A percentile compares a stretch with the other conserved stretches of the same genome.
Conservation (phyloP, 805 yeast species). For the Scheffersomyces ergatensis region DNA sequence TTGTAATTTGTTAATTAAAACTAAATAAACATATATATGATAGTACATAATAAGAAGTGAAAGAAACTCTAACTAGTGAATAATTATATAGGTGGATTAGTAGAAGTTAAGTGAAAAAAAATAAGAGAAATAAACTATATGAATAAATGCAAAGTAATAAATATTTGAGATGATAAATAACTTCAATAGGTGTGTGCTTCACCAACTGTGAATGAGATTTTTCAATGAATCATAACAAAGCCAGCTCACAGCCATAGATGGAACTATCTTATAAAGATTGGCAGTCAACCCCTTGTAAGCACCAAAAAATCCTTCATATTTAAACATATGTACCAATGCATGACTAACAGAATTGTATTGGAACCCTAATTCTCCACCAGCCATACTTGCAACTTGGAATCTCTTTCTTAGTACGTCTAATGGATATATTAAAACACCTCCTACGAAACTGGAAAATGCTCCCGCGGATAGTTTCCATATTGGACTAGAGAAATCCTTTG, state of each 20-base stretch:
- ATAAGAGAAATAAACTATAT: too few species aligned
- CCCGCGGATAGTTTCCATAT: slow-evolving; percentile 69
- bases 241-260: slow-evolving; percentile 97
- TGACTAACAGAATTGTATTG: slow-evolving; percentile 72
- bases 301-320: slow-evolving; percentile 70
- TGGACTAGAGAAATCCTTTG: slow-evolving; percentile 41
- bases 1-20: too few species aligned
- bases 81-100: too few species aligned
- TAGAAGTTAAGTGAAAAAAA: too few species aligned
- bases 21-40: too few species aligned
- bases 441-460: slow-evolving; percentile 83
- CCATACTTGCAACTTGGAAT: slow-evolving; percentile 88
- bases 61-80: too few species aligned
- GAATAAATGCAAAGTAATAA: too few species aligned
- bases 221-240: slow-evolving; percentile 73
- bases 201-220: slow-evolving; percentile 36
- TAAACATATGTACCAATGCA: slow-evolving; percentile 69
- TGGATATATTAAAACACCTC: slow-evolving; percentile 89
- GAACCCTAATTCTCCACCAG: slow-evolving; percentile 74
- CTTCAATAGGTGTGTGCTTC: too few species aligned
- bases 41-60: too few species aligned
- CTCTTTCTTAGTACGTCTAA: slow-evolving; percentile 85
- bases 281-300: slow-evolving; percentile 75
- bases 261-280: slow-evolving; percentile 84
- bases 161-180: neutral